Conservation (phyloP, 306 rosid species). For the Fagus crenata region DNA sequence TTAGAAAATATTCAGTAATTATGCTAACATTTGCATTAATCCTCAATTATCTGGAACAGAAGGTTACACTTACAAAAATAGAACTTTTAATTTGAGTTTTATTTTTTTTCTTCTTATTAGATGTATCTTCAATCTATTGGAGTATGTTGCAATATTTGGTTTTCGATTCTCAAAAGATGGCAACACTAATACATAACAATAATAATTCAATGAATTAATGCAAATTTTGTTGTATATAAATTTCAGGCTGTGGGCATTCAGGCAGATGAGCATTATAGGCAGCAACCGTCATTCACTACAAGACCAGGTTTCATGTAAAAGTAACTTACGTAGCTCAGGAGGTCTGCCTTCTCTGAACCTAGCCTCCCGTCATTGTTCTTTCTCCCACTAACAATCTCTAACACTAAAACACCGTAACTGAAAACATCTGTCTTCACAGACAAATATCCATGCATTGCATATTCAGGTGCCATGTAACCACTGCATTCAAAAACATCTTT, state of each 20-base stretch:
- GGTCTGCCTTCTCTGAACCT: constrained; percentile 62
- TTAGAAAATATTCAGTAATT: neutral
- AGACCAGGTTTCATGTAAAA: neutral
- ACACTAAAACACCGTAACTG: constrained; percentile 75
- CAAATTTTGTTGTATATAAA: neutral
- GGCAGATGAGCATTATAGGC: too few species aligned
- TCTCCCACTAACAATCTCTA: constrained; percentile 87
- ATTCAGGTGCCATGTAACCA: constrained; percentile 96
- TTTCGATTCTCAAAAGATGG: neutral
- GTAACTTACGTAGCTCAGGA: constrained; percentile 70
- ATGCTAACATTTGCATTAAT: neutral
- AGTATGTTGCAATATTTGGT: neutral
- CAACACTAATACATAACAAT: neutral
- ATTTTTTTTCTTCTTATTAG: neutral
- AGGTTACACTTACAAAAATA: neutral
- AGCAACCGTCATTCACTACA: neutral
- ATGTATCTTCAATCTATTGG: neutral
- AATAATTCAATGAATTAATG: too few species aligned
- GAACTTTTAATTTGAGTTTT: neutral
- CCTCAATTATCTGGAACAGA: neutral
- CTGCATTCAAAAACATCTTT: constrained; percentile 40
- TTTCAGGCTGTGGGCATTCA: neutral
- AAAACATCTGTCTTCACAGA: constrained; percentile 89
- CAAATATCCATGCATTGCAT: constrained; percentile 78
- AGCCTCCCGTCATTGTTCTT: constrained; percentile 55